Conservation (phyloP, 2,329 filamentous ascomycete species). For the Xylaria arbuscula region DNA sequence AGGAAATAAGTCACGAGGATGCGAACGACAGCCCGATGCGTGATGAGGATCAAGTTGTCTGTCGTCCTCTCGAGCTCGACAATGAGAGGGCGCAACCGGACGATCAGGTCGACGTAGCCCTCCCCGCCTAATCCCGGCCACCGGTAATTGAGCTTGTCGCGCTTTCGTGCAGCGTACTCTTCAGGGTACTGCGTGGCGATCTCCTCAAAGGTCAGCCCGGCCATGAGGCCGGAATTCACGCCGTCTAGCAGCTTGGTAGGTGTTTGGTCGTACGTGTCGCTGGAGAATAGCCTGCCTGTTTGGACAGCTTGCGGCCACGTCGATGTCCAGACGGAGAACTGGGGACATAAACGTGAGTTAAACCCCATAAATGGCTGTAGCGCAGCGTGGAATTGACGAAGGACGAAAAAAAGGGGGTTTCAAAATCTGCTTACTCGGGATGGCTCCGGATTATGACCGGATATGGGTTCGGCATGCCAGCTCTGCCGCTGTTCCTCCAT, state of each 20-base stretch:
- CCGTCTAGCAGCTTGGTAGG: slow-evolving; percentile 35
- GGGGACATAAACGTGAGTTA: not conserved
- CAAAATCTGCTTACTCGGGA: slow-evolving; percentile 13
- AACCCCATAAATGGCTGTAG: not conserved
- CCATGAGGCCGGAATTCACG: slow-evolving; percentile 32
- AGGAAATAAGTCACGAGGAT: slow-evolving; percentile 33
- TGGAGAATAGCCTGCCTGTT: slow-evolving; percentile 27
- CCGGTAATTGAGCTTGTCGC: slow-evolving; percentile 33
- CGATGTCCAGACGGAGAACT: slow-evolving; percentile 35
- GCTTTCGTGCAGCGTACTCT: slow-evolving; percentile 30
- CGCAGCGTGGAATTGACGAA: not conserved
- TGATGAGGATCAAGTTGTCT: slow-evolving; percentile 28
- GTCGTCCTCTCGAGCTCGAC: slow-evolving; percentile 36
- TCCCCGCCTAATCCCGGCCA: slow-evolving; percentile 35
- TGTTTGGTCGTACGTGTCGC: slow-evolving; percentile 26
- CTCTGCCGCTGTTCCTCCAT: slow-evolving; percentile 26
- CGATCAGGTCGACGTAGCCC: slow-evolving; percentile 33
- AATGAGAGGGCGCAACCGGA: slow-evolving; percentile 32
- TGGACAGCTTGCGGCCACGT: slow-evolving; percentile 37
- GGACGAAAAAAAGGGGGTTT: no score
- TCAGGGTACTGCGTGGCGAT: slow-evolving; percentile 23
- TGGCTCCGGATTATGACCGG: slow-evolving; percentile 25
- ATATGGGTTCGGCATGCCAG: slow-evolving; percentile 25
- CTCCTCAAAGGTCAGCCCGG: slow-evolving; percentile 29
- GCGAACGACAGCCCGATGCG: slow-evolving; percentile 31